Percentiles rank a stretch among this genome's conserved stretches.
These are phyloP conservation scores for Tricholoma bakamatsutake DNA, from an alignment of 768 basidiomycete genomes.

Conservation along the genomic window DNA sequence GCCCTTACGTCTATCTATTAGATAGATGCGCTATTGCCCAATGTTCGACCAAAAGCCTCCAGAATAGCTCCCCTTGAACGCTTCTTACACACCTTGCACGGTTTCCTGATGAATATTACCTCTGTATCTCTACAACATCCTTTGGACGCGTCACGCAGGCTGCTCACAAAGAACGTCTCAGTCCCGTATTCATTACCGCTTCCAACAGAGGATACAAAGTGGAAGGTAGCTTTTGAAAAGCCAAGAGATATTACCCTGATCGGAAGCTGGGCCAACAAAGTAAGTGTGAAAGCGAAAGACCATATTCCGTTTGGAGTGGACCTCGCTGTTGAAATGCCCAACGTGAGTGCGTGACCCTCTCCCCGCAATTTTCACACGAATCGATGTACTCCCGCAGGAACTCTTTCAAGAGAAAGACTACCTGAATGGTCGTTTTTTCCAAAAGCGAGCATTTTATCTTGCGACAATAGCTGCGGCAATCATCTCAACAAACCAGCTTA, in stretches of 20 bases:
- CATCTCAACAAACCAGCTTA: slow-evolving; percentile 35
- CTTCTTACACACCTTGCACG: slow-evolving; percentile 64
- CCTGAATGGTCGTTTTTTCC: slow-evolving; percentile 82
- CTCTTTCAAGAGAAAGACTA: slow-evolving; percentile 98
- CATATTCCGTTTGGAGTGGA: slow-evolving; percentile 65
- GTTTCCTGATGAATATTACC: slow-evolving; percentile 55
- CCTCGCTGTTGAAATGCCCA: slow-evolving; percentile 82
- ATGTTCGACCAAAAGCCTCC: slow-evolving; percentile 61
- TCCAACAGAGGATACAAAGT: slow-evolving; percentile 76
- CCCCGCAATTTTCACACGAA: background rate
- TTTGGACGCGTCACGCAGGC: slow-evolving; percentile 50
- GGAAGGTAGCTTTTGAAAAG: slow-evolving; percentile 79
- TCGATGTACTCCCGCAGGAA: slow-evolving; percentile 31
- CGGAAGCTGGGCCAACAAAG: slow-evolving; percentile 83
- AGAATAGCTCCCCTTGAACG: slow-evolving; percentile 54
- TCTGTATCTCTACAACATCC: slow-evolving; percentile 58
- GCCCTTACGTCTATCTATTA: slow-evolving; percentile 24
- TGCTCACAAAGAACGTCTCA: slow-evolving; percentile 49
- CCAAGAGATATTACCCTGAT: slow-evolving; percentile 74
- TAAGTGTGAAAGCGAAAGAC: slow-evolving; percentile 68
- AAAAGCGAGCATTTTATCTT: slow-evolving; percentile 88
- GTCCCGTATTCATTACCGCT: slow-evolving; percentile 67
- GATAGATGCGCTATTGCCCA: slow-evolving; percentile 79
- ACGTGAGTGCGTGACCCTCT: slow-evolving; percentile 38
- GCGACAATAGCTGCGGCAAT: slow-evolving; percentile 64